Evolutionary conservation across 306 rosid species (phyloP).

Genomic region (Cucurbita argyrosperma): DNA sequence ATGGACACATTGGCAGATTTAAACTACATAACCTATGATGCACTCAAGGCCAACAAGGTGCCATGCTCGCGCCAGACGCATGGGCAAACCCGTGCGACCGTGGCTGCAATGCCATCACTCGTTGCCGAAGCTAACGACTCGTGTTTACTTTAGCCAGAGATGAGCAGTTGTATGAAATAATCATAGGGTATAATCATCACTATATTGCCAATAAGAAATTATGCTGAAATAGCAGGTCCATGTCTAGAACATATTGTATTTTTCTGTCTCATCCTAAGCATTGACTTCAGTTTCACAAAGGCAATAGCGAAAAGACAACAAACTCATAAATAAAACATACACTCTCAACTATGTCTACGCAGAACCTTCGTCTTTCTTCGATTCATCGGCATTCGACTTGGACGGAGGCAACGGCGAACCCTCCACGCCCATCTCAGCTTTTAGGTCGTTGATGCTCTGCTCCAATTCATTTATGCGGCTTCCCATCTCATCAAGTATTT

Average conservation of each 20-base stretch:
- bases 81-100: not conserved
- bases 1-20: not conserved
- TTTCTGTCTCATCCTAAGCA: not conserved
- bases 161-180: not conserved
- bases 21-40: not conserved
- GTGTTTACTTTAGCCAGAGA: not conserved
- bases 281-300: conserved; percentile 1
- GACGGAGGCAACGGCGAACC: conserved; percentile 37
- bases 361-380: conserved; percentile 50
- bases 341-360: conserved; percentile 19
- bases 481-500: conserved; percentile 94
- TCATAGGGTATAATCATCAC: not conserved
- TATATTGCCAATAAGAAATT: conserved; percentile 6
- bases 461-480: conserved; percentile 84
- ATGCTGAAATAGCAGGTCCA: not conserved
- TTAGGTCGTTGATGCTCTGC: conserved; percentile 72
- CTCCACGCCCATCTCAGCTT: conserved; percentile 91
- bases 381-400: conserved; percentile 39
- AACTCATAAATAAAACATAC: conserved; percentile 13
- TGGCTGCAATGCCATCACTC: not conserved
- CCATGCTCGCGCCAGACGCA: not conserved
- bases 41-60: not conserved
- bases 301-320: conserved; percentile 1
- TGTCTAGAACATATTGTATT: not conserved
- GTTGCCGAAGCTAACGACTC: conserved; percentile 40